Evolutionary conservation across 495 filamentous ascomycete genomes (phyloP), one percentile per base, ranked within the genome.

Genomic region (Xylaria cubensis): DNA sequence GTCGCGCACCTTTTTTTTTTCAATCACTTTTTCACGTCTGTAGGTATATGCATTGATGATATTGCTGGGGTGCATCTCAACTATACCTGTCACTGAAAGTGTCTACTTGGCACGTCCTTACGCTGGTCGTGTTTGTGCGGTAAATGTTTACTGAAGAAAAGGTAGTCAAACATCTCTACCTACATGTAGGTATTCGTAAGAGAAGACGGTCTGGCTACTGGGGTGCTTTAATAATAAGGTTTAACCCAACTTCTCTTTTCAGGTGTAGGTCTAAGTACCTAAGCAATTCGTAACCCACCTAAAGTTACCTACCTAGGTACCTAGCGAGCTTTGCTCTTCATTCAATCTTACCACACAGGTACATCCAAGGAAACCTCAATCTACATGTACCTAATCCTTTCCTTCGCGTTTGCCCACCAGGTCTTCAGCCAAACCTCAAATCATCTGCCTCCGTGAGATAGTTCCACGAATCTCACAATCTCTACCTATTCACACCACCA

Each of bases 1-100:
- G 66, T 69, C 66, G 66, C 66, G 66, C 42, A 13, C 34, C 53
- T 55, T 15, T 29, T 39, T 39, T 39, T 29, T 39, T 15, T 32
- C 36, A 21, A 61, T 39, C 32, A 17, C 15, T 56, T 39, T 29
- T 29, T 29, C 53, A 56, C 53, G 26, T 56, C 50, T 53, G 50
- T 19, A 24, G 7, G 8, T 51, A 51, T 3, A 10, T 19, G 21
- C 21, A 4, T 53, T 53, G 15, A 53, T 53, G n/a, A 53, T n/a
- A 21, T 53, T 24, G 8, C 21, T 53, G 21, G 10, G 24, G 10
- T 12, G 26, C n/a, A 51, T 51, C 50, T 6, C 4, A 24, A 3
- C 21, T 29, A 55, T 55, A 15, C 9, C 51, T 29, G 21, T 29
- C 3, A 29, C 26, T 3, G 8, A 29, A 4, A n/a, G 10, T 24